Percentiles rank a stretch among this genome's conserved stretches.
Conservation (phyloP, 208 protist species). For the Crithidia acanthocephali region DNA sequence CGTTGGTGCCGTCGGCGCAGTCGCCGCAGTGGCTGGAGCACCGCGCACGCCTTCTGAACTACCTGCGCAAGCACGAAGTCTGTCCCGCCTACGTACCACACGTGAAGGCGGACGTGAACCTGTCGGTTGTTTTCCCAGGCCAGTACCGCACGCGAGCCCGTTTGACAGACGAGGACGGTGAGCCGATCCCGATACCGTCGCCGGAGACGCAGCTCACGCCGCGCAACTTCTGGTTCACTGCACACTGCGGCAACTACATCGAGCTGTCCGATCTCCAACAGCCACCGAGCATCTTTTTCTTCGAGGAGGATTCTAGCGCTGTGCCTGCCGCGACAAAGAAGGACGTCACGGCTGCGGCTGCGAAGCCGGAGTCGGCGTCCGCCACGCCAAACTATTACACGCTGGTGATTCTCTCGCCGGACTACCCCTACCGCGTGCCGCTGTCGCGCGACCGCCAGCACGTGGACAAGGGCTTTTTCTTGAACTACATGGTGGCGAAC, state of each 20-base stretch:
- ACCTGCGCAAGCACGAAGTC: slow-evolving; percentile 88
- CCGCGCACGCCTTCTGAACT: slow-evolving; percentile 49
- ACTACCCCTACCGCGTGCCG: slow-evolving; percentile 87
- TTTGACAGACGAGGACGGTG: slow-evolving; percentile 59
- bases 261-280: slow-evolving; percentile 88
- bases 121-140: slow-evolving; percentile 87
- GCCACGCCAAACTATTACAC: slow-evolving; percentile 55
- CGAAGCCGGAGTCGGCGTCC: neutral
- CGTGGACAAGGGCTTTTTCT: slow-evolving; percentile 73
- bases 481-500: slow-evolving; percentile 91
- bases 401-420: slow-evolving; percentile 85
- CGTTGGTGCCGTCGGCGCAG: slow-evolving; percentile 55
- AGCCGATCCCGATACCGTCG: slow-evolving; percentile 52
- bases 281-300: slow-evolving; percentile 81
- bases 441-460: slow-evolving; percentile 41
- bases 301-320: slow-evolving; percentile 33
- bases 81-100: slow-evolving; percentile 71
- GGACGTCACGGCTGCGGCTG: neutral
- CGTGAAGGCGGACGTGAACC: slow-evolving; percentile 76
- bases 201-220: slow-evolving; percentile 55
- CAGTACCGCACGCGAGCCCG: slow-evolving; percentile 56
- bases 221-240: slow-evolving; percentile 92
- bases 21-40: slow-evolving; percentile 62
- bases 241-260: slow-evolving; percentile 93
- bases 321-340: neutral